These are phyloP conservation scores for Fusarium sacchari DNA, from an alignment of 2,329 filamentous ascomycete genomes.

Conservation along the genomic window DNA sequence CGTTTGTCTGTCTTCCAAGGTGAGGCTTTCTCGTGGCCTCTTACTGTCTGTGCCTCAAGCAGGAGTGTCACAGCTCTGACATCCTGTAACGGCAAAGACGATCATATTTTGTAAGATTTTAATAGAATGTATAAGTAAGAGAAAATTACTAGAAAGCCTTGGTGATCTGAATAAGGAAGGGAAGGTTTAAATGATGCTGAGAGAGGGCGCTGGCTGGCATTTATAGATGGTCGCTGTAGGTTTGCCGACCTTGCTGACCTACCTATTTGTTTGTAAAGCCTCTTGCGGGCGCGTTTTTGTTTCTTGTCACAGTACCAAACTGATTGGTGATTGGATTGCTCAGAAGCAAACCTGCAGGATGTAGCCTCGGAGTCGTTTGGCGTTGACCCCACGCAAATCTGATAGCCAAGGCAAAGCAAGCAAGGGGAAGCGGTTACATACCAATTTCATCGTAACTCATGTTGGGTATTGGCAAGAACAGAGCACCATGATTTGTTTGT, in stretches of 20 bases:
- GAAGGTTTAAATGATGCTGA: not conserved
- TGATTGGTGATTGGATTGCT: accelerated
- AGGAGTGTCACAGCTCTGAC: not conserved
- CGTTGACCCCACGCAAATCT: not conserved
- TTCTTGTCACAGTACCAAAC: not conserved
- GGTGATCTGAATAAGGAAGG: accelerated
- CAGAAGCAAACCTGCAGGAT: too few relatives aligned
- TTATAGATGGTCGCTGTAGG: not conserved
- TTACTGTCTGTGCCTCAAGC: not conserved
- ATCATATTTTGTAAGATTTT: not conserved
- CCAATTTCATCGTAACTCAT: not conserved
- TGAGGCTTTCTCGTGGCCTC: not conserved
- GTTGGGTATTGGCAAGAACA: not conserved
- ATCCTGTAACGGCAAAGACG: accelerated
- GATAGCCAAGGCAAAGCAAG: not conserved
- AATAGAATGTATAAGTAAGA: not conserved
- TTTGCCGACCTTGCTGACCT: not conserved
- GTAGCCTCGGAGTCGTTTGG: not conserved
- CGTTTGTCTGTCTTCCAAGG: not conserved
- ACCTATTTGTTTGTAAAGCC: too few relatives aligned
- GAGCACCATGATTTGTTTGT: accelerated
- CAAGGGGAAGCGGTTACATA: too few relatives aligned
- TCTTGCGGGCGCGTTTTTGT: not conserved
- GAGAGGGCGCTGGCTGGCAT: not conserved
- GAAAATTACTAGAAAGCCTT: not conserved